Conservation (phyloP, 345 rosid species). For the Melaleuca alternifolia region DNA sequence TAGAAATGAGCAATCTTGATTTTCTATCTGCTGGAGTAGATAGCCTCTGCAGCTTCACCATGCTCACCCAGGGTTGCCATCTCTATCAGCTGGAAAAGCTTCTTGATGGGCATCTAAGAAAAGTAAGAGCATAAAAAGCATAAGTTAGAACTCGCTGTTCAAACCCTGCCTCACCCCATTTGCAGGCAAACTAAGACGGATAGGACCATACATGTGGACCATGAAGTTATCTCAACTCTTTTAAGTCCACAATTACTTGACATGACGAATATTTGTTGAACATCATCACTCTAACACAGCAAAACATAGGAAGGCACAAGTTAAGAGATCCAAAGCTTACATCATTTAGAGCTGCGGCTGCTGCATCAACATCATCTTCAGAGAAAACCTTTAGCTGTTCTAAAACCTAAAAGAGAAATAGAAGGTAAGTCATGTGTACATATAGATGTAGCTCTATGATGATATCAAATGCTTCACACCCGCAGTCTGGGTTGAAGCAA, state of each 20-base stretch:
- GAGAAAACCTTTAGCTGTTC: slow-evolving; percentile 69
- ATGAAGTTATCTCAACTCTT: neutral
- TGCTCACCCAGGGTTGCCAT: slow-evolving; percentile 86
- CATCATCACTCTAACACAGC: too few species aligned
- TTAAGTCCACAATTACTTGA: neutral
- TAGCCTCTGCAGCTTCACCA: slow-evolving; percentile 73
- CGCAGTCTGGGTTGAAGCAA: accelerated
- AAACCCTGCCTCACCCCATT: neutral
- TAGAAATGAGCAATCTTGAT: slow-evolving; percentile 61
- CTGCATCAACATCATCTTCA: slow-evolving; percentile 47
- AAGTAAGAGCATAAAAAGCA: neutral
- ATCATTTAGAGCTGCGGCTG: slow-evolving; percentile 75
- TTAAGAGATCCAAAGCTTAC: slow-evolving; percentile 21
- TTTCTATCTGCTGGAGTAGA: too few species aligned
- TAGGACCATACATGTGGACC: neutral
- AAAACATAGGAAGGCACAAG: neutral
- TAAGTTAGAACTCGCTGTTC: slow-evolving; percentile 13
- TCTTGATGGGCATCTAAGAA: slow-evolving; percentile 61
- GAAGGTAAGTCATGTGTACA: neutral
- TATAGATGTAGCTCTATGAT: neutral
- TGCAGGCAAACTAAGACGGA: neutral
- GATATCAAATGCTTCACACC: neutral
- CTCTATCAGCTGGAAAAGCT: slow-evolving; percentile 78
- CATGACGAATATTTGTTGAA: too few species aligned
- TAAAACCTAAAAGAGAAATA: slow-evolving; percentile 36